phyloP scores from a whole-genome alignment of 129 eudicot species.

The Centrapalus pauciflorus region DNA sequence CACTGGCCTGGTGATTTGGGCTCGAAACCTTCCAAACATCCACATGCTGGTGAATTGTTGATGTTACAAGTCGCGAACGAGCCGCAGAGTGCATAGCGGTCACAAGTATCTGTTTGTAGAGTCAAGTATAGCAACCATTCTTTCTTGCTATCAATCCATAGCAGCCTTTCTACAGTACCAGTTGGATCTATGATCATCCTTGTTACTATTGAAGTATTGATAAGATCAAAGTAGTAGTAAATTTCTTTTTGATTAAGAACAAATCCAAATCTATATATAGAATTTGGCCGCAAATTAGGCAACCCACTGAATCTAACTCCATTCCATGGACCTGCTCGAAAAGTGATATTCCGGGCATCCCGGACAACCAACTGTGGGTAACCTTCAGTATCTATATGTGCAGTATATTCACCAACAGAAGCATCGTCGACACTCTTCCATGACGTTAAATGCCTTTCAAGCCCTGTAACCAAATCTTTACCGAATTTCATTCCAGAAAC shows the following conservation, averaged over 20 bases:
- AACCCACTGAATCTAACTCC: conserved; percentile 41
- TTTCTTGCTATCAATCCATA: conserved; percentile 24
- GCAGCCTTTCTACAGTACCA: conserved; percentile 23
- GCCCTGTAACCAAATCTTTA: conserved; percentile 27
- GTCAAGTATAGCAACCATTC: conserved; percentile 29
- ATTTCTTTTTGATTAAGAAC: conserved; percentile 24
- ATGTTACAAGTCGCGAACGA: conserved; percentile 32
- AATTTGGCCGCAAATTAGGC: conserved; percentile 16
- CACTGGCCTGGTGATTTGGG: conserved; percentile 26
- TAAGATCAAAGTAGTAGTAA: conserved; percentile 29
- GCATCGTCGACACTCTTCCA: conserved; percentile 46
- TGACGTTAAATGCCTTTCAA: conserved; percentile 29
- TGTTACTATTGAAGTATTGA: conserved; percentile 17
- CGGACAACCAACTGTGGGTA: conserved; percentile 36
- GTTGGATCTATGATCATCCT: conserved; percentile 25
- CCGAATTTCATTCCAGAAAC: conserved; percentile 56
- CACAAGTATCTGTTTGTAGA: conserved; percentile 38
- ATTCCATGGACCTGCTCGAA: conserved; percentile 52
- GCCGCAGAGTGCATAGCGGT: conserved; percentile 27
- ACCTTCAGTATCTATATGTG: conserved; percentile 27
- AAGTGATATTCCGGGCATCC: conserved; percentile 5
- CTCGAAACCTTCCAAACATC: conserved; percentile 32
- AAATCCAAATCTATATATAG: conserved; percentile 25
- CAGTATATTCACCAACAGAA: conserved; percentile 28
- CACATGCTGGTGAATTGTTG: conserved; percentile 33